phyloP scores from a whole-genome alignment of 2,329 filamentous ascomycete species.

The Lachnellula arida region DNA sequence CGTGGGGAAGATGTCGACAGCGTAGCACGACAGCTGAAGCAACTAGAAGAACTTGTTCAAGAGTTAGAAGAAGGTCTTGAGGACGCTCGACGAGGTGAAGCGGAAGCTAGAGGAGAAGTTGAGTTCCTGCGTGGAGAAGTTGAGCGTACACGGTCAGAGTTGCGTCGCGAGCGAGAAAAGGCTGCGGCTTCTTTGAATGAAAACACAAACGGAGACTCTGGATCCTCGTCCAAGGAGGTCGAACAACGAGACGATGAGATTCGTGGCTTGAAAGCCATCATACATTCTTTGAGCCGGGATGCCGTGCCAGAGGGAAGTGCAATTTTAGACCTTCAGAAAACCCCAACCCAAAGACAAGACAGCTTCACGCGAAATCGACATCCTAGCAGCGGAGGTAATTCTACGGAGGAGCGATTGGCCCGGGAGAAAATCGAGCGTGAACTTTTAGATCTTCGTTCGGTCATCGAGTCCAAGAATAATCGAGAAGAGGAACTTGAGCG shows the following conservation, averaged over 20 bases:
- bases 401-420: conserved; percentile 51
- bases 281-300: conserved; percentile 86
- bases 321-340: conserved; percentile 26
- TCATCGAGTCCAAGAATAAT: conserved; percentile 66
- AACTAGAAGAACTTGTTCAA: conserved; percentile 91
- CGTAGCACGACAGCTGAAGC: conserved; percentile 86
- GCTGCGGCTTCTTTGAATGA: conserved; percentile 57
- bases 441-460: conserved; percentile 68
- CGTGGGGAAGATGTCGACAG: conserved; percentile 85
- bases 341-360: conserved; percentile 26
- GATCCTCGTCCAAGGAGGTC: conserved; percentile 63
- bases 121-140: conserved; percentile 95
- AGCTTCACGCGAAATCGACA: conserved; percentile 14
- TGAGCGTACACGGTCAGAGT: conserved; percentile 81
- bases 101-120: conserved; percentile 90
- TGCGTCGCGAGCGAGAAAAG: conserved; percentile 85
- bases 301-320: conserved; percentile 37
- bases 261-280: conserved; percentile 92
- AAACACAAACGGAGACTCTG: conserved; percentile 39
- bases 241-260: conserved; percentile 98
- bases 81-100: conserved; percentile 88
- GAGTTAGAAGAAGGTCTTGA: conserved; percentile 96
- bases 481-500: conserved; percentile 84
- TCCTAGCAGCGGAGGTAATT: conserved; percentile 46
- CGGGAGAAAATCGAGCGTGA: conserved; percentile 74